Evolutionary conservation across 2,329 filamentous ascomycete genomes (phyloP), one percentile per base, ranked within the genome.

Genomic region (Monilinia fructigena): DNA sequence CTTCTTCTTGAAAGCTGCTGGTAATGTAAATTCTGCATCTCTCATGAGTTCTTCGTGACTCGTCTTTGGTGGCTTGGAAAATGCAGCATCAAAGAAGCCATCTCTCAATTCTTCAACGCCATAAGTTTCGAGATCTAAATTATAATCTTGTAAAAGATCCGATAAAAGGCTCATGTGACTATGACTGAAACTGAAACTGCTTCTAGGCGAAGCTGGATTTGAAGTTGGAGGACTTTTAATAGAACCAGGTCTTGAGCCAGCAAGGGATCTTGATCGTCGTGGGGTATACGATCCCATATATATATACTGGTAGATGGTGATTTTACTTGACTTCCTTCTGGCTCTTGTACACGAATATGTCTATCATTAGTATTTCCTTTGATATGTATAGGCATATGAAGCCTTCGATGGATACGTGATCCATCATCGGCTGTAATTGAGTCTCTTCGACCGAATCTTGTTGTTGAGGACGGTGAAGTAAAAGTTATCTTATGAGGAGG

Each of bases 21-120:
- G 83, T 16, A 86, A 76, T 28, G 81, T 83, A 16, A 75, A 72
- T 67, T 79, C 77, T 7, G 80, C 79, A 48, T 79, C 76, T 66
- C 76, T 76, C 70, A 79, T 74, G 20, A 83, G 75, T 18, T 80
- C 76, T 3, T 79, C 75, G 16, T 73, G 72, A 63, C 80, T 75
- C 16, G 78, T 65, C 3, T 78, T 73, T 4, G 78, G 74, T 0
- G 80, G 79, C 55, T 79, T 79, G n/a, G 74, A 74, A 65, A 80
- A 80, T 1, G 76, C 72, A 6, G 77, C 77, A 72, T 80, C 79
- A 66, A 80, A 80, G 68, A 80, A 80, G 3, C 79, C 79, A 74
- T 80, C 79, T 66, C 79, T 75, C 38, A 76, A 69, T 68, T 80
- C 79, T 65, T 79, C 77, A 5, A 80, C 73, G 7, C 78, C 78